Percentiles rank a stretch among this genome's conserved stretches.
Conservation (phyloP, 345 rosid genomes). For the Salix caprea region DNA sequence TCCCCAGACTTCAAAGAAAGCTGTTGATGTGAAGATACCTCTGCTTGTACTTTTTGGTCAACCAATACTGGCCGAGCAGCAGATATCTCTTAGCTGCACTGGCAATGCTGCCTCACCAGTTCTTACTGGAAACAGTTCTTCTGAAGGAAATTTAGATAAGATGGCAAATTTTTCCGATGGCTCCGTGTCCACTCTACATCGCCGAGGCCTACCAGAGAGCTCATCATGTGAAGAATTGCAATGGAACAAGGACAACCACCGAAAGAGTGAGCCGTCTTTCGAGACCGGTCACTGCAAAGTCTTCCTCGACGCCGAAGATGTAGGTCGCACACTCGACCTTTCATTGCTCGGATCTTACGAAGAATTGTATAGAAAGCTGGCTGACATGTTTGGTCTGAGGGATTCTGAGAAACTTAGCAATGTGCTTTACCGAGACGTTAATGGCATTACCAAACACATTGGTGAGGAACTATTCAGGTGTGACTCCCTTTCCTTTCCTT, state of each 20-base stretch:
- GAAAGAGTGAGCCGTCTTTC: slow-evolving; percentile 29
- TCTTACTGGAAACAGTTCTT: slow-evolving; percentile 18
- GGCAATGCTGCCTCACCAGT: slow-evolving; percentile 32
- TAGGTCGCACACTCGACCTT: slow-evolving; percentile 54
- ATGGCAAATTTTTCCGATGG: slow-evolving; percentile 10
- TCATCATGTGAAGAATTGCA: slow-evolving; percentile 30
- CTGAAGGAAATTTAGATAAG: slow-evolving; percentile 20
- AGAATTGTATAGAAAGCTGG: slow-evolving; percentile 41
- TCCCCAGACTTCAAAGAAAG: slow-evolving; percentile 18
- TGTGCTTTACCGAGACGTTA: slow-evolving; percentile 35
- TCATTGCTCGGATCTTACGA: slow-evolving; percentile 41
- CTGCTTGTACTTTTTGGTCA: slow-evolving; percentile 28
- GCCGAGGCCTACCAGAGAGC: slow-evolving; percentile 28
- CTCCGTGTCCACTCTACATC: slow-evolving; percentile 24
- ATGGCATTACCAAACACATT: slow-evolving; percentile 40
- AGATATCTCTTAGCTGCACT: slow-evolving; percentile 34
- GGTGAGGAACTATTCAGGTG: slow-evolving; percentile 53
- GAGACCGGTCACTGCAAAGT: slow-evolving; percentile 53
- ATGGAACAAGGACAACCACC: slow-evolving; percentile 31
- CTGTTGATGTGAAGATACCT: slow-evolving; percentile 12
- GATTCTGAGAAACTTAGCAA: slow-evolving; percentile 33
- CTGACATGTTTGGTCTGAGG: slow-evolving; percentile 43
- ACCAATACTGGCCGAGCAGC: slow-evolving; percentile 30
- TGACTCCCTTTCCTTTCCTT: neutral
- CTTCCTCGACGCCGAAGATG: slow-evolving; percentile 55